Conservation (phyloP, 306 rosid genomes). For the Bauhinia variegata region DNA sequence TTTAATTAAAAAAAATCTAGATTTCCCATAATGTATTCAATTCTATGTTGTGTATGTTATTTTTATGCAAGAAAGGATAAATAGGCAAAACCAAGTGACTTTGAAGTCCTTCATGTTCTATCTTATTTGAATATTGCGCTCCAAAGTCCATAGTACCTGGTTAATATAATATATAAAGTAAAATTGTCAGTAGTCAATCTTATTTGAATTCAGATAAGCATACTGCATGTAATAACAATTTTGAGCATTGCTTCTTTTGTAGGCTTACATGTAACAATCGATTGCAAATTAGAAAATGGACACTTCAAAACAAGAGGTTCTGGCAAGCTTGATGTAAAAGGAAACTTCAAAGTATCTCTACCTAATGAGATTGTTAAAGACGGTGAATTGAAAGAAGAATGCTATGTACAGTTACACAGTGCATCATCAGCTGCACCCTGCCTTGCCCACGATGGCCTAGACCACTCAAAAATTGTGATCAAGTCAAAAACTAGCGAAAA, state of each 20-base stretch:
- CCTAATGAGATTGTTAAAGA: constrained; percentile 61
- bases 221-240: not conserved
- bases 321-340: constrained; percentile 64
- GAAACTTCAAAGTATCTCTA: constrained; percentile 67
- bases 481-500: constrained; percentile 51
- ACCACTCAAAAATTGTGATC: constrained; percentile 56
- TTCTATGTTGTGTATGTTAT: not conserved
- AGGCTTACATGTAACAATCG: constrained; percentile 76
- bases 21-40: not conserved
- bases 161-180: not conserved
- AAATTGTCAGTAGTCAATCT: too few relatives aligned
- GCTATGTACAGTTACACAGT: constrained; percentile 82
- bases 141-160: not conserved
- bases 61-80: not conserved
- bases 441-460: constrained; percentile 56
- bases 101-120: not conserved
- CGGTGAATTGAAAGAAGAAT: constrained; percentile 66
- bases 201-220: not conserved
- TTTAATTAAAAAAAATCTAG: too few relatives aligned
- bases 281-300: constrained; percentile 71
- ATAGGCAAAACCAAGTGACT: not conserved
- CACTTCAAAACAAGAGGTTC: constrained; percentile 59
- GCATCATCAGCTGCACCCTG: constrained; percentile 67
- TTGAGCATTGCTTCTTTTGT: constrained; percentile 13
- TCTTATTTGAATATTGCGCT: not conserved